Evolutionary conservation across 164 flowering plant genomes (phyloP), one percentile per base, ranked within the genome.

Genomic region (Nymphaea colorata): DNA sequence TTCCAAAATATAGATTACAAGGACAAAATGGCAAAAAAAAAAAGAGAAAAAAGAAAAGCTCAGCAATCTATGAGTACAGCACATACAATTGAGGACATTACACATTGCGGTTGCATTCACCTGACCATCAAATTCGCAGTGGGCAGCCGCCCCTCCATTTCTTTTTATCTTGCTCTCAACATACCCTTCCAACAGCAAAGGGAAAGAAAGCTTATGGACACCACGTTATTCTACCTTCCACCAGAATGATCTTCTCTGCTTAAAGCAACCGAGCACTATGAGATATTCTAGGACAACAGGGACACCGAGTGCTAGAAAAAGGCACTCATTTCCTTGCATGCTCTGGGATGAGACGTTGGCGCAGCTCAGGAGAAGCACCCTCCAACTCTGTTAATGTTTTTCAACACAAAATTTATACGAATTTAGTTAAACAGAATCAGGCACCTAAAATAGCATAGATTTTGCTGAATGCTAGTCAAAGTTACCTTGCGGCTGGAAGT

Each of bases 401-500:
- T 3, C 57, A 51, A 51, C 11, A 15, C 12, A 51, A 15, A 51
- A 15, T 51, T 51, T 51, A 51, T 51, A 51, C 14, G 14, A 51
- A 51, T 10, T 51, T 2, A 51, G 57, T 51, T 51, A 51, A 51
- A 8, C 14, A 51, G 14, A 51, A 51, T 51, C 57, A 51, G 57
- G 15, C 3, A 15, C 12, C 14, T 51, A 51, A 8, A 51, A 51
- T 51, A 15, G 57, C 14, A 51, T 15, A 8, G 14, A 15, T 4
- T 12, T 6, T 51, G 57, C 14, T 15, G 14, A 51, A 51, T 6
- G 14, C 3, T 15, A 51, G 57, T 10, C 8, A 47, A 51, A 51
- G 0, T 66, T 75, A 93, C 98, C 98, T 88, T 93, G 85, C 57
- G 94, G 85, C 2, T 89, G 85, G 82, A 91, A 93, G 72, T 93